These are phyloP conservation scores for Fusarium denticulatum DNA, from an alignment of 2,329 filamentous ascomycete genomes.

Conservation along the genomic window DNA sequence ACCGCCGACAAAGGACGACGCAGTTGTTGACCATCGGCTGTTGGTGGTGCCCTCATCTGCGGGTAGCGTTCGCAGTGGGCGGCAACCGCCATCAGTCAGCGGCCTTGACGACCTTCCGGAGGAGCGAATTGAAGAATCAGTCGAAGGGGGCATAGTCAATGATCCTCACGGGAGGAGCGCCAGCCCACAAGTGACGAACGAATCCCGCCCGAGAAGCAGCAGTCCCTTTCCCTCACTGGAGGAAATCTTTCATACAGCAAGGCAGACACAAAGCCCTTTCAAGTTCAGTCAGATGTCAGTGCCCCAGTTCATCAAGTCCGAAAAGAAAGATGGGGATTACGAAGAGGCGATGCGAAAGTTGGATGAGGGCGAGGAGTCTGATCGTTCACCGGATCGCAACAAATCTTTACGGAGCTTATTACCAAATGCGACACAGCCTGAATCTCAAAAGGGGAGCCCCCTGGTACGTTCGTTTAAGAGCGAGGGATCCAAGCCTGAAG, in stretches of 20 bases:
- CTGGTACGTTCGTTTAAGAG: slow-evolving; percentile 5
- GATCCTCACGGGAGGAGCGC: slow-evolving; percentile 23
- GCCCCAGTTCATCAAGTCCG: slow-evolving; percentile 40
- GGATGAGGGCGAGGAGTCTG: slow-evolving; percentile 49
- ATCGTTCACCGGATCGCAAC: slow-evolving; percentile 37
- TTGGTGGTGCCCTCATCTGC: slow-evolving; percentile 36
- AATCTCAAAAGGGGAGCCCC: background rate
- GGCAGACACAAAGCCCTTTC: slow-evolving; percentile 49
- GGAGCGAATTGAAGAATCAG: slow-evolving; percentile 30
- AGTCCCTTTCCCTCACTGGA: slow-evolving; percentile 50
- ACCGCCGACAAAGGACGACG: slow-evolving; percentile 9
- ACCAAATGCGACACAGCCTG: slow-evolving; percentile 48
- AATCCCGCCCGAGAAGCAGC: slow-evolving; percentile 43
- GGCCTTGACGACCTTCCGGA: slow-evolving; percentile 46
- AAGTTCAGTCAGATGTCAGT: slow-evolving; percentile 44
- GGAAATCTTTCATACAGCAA: slow-evolving; percentile 55
- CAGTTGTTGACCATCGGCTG: slow-evolving; percentile 9
- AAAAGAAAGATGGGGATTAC: slow-evolving; percentile 50
- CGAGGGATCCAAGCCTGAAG: background rate
- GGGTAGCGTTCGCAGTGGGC: slow-evolving; percentile 58
- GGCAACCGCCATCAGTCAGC: slow-evolving; percentile 59
- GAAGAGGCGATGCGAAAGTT: slow-evolving; percentile 57
- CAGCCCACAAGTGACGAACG: slow-evolving; percentile 24
- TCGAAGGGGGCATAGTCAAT: slow-evolving; percentile 37
- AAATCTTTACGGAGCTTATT: slow-evolving; percentile 45